These are phyloP conservation scores for Circinella umbellata DNA, from an alignment of 371 early-diverging fungal genomes.

Conservation along the genomic window DNA sequence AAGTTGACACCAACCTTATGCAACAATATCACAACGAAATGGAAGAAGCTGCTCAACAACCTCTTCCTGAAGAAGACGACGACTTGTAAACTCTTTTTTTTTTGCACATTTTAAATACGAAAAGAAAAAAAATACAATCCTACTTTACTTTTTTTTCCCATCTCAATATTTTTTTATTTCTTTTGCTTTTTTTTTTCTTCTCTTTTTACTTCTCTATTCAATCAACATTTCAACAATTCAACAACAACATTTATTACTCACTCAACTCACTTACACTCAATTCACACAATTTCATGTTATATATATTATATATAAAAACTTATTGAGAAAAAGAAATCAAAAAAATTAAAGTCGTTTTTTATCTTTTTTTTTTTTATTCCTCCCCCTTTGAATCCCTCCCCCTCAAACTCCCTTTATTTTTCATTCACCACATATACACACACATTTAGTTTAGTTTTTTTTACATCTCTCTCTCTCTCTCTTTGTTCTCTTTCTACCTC, in stretches of 20 bases:
- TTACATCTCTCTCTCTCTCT: neutral
- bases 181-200: neutral
- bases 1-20: conserved; percentile 82
- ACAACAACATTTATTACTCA: neutral
- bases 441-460: neutral
- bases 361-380: too few species aligned
- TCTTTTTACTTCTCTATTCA: neutral
- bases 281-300: neutral
- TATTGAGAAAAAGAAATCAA: too few species aligned
- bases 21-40: conserved; percentile 82
- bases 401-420: too few species aligned
- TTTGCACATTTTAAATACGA: neutral
- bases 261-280: neutral
- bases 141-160: neutral
- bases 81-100: conserved; percentile 53
- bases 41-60: conserved; percentile 73
- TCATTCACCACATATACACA: too few species aligned
- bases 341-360: too few species aligned
- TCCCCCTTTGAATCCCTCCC: too few species aligned
- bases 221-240: neutral
- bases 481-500: neutral
- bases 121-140: neutral
- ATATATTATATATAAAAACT: neutral
- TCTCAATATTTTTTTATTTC: neutral
- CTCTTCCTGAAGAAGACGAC: conserved; percentile 92